Base-by-base conservation (phyloP, 139 green algal genomes). In the Axilococcus clingmanii region DNA sequence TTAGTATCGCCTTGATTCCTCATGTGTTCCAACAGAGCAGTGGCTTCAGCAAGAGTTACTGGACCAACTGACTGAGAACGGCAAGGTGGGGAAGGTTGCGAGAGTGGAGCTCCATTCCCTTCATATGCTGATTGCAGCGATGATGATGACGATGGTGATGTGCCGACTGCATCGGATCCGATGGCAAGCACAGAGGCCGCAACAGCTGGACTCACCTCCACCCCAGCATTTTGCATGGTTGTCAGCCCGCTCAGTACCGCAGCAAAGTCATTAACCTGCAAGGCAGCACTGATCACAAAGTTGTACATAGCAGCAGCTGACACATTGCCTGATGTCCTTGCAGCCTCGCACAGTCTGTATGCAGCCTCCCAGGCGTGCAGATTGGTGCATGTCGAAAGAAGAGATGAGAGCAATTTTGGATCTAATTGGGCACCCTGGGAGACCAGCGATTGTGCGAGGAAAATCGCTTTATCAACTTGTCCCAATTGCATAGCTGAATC, bases 201-300 rank as follows among this genome's bases (percentile, higher is more conserved):
- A n/a, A n/a, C n/a, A n/a, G n/a, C n/a, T n/a, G n/a, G n/a, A 24
- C 46, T 36, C 41, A 68, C 60, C 32, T 61, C 42, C 32, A 68
- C 19, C 16, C 46, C 43, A 2, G 41, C 20, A 9, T 25, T 34
- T 17, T 51, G 41, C 60, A 68, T 68, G n/a, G 32, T 20, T 3
- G 9, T 40, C 32, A 68, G 48, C 40, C 46, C 11, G 0, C 55
- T 25, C 22, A 61, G 46, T 44, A 54, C 31, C 1, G 9, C 33
- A 6, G 35, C 24, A 17, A 52, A 40, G n/a, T 48, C 41, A 14
- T 33, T n/a, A 0, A 32, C 42, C 5, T 49, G 17, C 2, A 59
- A 35, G 0, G 60, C 60, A 5, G 27, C 7, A 20, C 38, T 23
- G 23, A 68, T 49, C 40, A 63, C 25, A 45, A 29, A 17, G 15